These are phyloP conservation scores for Cladosporium sp. DNA, from an alignment of 2,329 filamentous ascomycete genomes.

Conservation along the genomic window DNA sequence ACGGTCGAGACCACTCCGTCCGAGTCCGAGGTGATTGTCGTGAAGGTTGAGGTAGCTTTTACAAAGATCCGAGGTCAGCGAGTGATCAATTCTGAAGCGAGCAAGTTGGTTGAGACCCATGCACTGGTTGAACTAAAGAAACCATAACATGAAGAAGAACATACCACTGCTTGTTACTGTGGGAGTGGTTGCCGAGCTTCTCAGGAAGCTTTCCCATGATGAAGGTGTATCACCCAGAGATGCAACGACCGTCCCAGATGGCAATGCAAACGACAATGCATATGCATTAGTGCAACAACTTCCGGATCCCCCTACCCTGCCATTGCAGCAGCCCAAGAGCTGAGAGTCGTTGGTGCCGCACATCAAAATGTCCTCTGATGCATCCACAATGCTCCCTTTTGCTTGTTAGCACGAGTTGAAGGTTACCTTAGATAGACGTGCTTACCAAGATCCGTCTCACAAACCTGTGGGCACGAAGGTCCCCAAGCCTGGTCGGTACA, in stretches of 20 bases:
- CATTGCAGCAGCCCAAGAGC: background rate
- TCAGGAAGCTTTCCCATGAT: no score
- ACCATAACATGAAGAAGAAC: no score
- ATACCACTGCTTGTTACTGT: no score
- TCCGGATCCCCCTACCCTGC: background rate
- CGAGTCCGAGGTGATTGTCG: no score
- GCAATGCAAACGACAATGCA: background rate
- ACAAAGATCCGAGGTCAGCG: no score
- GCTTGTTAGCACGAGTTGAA: background rate
- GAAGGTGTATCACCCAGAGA: no score
- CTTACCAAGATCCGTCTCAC: background rate
- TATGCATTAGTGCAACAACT: background rate
- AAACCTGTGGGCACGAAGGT: background rate
- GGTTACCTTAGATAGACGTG: background rate
- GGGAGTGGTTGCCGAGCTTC: no score
- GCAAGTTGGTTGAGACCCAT: no score
- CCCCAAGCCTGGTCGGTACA: conserved; percentile 38
- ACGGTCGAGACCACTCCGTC: no score
- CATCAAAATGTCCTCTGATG: background rate
- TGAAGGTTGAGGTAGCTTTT: no score
- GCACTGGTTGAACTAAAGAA: no score
- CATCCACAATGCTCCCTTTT: background rate
- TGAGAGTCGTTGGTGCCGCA: background rate
- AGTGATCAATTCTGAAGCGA: no score
- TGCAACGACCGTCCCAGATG: background rate